Percentiles rank a stretch among this genome's conserved stretches.
These are phyloP conservation scores for Apophysomyces elegans DNA, from an alignment of 371 early-diverging fungal species.

Conservation along the genomic window DNA sequence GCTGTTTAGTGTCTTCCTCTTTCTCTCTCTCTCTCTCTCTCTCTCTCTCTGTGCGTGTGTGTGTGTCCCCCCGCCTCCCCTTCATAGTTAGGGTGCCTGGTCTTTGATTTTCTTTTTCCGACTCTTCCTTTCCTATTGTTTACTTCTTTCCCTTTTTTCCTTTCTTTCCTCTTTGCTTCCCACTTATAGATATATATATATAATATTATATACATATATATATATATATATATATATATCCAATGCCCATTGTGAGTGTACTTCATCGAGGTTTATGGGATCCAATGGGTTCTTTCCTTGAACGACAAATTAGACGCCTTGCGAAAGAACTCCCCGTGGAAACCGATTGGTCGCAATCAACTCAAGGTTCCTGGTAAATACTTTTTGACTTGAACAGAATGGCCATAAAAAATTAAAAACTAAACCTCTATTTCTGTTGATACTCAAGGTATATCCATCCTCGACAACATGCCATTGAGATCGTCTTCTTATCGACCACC, in stretches of 20 bases:
- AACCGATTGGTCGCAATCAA: slow-evolving; percentile 58
- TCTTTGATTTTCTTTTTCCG: neutral
- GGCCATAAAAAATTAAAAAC: neutral
- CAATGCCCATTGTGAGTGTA: slow-evolving; percentile 6
- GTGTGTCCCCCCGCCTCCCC: too few relatives aligned
- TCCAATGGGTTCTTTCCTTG: slow-evolving; percentile 34
- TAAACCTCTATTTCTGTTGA: neutral
- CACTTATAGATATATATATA: neutral
- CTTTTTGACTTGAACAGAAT: neutral
- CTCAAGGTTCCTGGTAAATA: slow-evolving; percentile 58
- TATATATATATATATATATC: too few relatives aligned
- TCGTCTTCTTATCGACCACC: slow-evolving; percentile 53
- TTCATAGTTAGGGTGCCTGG: slow-evolving; percentile 4
- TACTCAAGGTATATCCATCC: slow-evolving; percentile 62
- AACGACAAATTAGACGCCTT: slow-evolving; percentile 39
- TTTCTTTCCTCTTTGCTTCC: neutral
- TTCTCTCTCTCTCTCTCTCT: too few relatives aligned
- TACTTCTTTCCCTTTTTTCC: neutral
- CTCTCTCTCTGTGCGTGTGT: too few relatives aligned
- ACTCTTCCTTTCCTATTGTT: slow-evolving; percentile 2
- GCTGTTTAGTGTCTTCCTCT: too few relatives aligned
- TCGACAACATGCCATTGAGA: slow-evolving; percentile 60
- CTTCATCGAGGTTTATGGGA: slow-evolving; percentile 23
- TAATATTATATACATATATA: too few relatives aligned
- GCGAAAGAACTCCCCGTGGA: slow-evolving; percentile 61